Evolutionary conservation across 2,329 filamentous ascomycete species (phyloP).

Genomic region (Ceratocystis papillata): DNA sequence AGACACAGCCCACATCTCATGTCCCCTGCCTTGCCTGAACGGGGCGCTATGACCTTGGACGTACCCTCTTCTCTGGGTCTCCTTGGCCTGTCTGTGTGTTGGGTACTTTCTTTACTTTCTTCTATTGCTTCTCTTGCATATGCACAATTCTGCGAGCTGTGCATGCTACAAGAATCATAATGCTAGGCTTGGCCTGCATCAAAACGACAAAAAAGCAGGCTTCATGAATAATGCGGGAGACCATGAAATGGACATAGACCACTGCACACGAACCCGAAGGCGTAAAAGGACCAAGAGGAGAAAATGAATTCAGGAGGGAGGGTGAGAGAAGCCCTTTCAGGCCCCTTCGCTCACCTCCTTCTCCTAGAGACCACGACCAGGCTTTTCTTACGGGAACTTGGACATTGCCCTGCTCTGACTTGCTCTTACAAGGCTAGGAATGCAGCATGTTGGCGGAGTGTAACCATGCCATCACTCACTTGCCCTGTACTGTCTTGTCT

Average conservation of each 20-base stretch:
- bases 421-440: background rate
- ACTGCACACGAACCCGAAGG: too few relatives aligned
- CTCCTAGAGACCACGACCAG: too few relatives aligned
- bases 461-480: constrained; percentile 9
- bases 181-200: too few relatives aligned
- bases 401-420: background rate
- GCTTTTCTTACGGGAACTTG: too few relatives aligned
- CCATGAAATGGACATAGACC: too few relatives aligned
- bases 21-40: background rate
- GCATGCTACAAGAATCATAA: background rate
- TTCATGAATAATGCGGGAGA: too few relatives aligned
- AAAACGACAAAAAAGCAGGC: too few relatives aligned
- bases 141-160: background rate
- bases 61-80: background rate
- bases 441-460: background rate
- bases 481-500: background rate
- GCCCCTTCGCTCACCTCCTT: too few relatives aligned
- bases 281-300: too few relatives aligned
- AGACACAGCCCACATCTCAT: constrained; percentile 3
- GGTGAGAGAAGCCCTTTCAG: too few relatives aligned
- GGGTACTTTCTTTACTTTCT: background rate
- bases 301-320: too few relatives aligned
- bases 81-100: background rate
- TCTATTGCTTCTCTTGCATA: background rate
- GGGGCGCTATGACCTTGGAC: background rate